Percentiles rank a stretch among this genome's conserved stretches.
Conservation (phyloP, 2,329 filamentous ascomycete genomes). For the Paecilomyces formosus region DNA sequence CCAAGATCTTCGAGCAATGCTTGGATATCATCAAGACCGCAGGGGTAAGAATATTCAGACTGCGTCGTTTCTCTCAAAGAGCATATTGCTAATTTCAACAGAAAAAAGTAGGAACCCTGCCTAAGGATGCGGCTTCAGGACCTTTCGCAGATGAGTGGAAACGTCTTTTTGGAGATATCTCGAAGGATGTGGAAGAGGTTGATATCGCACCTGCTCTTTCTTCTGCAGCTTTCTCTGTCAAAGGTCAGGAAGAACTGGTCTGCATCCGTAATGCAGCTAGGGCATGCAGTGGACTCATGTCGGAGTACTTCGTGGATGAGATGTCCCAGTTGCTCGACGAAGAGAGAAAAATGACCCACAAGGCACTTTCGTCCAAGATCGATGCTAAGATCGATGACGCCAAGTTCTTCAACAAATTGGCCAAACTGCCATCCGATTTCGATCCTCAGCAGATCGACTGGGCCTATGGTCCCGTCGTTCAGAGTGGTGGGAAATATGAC, state of each 20-base stretch:
- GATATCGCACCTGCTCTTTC: slow-evolving; percentile 81
- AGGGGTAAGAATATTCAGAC: slow-evolving; percentile 56
- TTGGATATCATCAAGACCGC: slow-evolving; percentile 78
- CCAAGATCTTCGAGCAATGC: slow-evolving; percentile 80
- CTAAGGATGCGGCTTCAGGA: slow-evolving; percentile 76
- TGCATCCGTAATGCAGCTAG: slow-evolving; percentile 91
- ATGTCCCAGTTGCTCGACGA: slow-evolving; percentile 95
- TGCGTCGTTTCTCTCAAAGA: not conserved
- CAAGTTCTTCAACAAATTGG: slow-evolving; percentile 85
- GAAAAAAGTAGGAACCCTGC: slow-evolving; percentile 83
- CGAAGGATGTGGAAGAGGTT: slow-evolving; percentile 80
- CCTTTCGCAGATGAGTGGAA: slow-evolving; percentile 98
- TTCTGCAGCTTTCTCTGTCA: slow-evolving; percentile 75
- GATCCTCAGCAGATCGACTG: slow-evolving; percentile 87
- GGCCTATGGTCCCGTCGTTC: slow-evolving; percentile 82
- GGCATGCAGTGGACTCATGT: slow-evolving; percentile 89
- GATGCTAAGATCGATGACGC: slow-evolving; percentile 85
- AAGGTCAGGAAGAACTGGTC: slow-evolving; percentile 88
- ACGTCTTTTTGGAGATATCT: slow-evolving; percentile 66
- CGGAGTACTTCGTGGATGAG: slow-evolving; percentile 93
- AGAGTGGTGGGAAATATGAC: slow-evolving; percentile 94
- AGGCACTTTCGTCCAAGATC: slow-evolving; percentile 75
- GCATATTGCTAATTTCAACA: slow-evolving; percentile 25
- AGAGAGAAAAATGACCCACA: slow-evolving; percentile 95
- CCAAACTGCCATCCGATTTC: slow-evolving; percentile 76